These are phyloP conservation scores for Paspalum notatum DNA, from an alignment of 176 grass and related monocot genomes.

Conservation along the genomic window DNA sequence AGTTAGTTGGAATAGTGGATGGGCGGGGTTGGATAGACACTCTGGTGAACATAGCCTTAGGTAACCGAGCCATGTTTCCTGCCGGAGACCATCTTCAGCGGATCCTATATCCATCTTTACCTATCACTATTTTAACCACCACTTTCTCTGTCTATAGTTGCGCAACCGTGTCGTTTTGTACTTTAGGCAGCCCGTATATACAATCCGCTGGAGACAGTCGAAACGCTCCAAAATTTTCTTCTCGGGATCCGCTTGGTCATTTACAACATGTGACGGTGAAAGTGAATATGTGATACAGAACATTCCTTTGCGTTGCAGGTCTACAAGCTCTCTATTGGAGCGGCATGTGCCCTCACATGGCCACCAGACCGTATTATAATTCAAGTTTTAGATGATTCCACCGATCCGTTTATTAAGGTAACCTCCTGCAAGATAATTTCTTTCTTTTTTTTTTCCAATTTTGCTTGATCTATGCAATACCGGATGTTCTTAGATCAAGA, in stretches of 20 bases:
- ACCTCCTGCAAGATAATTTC: not conserved
- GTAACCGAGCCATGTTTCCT: conserved; percentile 17
- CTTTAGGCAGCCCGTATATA: too few relatives aligned
- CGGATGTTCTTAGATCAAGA: not conserved
- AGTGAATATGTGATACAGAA: not conserved
- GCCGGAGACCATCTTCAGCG: too few relatives aligned
- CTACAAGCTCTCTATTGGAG: conserved; percentile 65
- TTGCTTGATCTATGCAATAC: conserved; percentile 2
- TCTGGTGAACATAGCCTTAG: too few relatives aligned
- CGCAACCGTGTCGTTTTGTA: too few relatives aligned
- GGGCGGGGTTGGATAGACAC: too few relatives aligned
- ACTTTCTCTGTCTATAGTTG: too few relatives aligned
- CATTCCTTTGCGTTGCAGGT: conserved; percentile 38
- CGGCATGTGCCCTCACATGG: conserved; percentile 79
- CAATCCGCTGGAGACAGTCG: too few relatives aligned
- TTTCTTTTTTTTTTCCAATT: not conserved
- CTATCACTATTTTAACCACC: too few relatives aligned
- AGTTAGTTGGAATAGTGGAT: too few relatives aligned
- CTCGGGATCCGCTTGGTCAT: not conserved
- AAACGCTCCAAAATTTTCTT: conserved; percentile 12
- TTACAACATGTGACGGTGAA: conserved; percentile 23
- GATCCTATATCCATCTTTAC: too few relatives aligned
- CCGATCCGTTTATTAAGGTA: conserved; percentile 49
- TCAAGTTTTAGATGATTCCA: conserved; percentile 72
- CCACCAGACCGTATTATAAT: conserved; percentile 70